Percentiles rank a stretch among this genome's conserved stretches.
These are phyloP conservation scores for Cyclotella baltica DNA, from an alignment of 108 stramenopile genomes.

Conservation along the genomic window DNA sequence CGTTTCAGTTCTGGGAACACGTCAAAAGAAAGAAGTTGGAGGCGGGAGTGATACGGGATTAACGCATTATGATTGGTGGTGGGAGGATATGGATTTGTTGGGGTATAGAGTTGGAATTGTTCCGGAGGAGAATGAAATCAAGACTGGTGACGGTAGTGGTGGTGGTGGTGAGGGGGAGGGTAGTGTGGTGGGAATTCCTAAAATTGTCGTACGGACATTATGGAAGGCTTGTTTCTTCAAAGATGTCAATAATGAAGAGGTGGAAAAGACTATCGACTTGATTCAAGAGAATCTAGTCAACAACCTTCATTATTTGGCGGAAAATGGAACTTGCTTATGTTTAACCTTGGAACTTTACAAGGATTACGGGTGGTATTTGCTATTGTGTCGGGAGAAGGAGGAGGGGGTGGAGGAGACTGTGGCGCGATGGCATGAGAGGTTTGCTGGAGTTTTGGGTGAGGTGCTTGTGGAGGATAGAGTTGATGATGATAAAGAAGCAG, in stretches of 20 bases:
- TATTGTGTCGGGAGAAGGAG: slow-evolving; percentile 9
- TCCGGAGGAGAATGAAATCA: no score
- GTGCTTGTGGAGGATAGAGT: slow-evolving; percentile 22
- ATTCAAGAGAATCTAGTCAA: slow-evolving; percentile 41
- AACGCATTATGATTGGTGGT: background rate
- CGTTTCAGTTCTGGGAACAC: slow-evolving; percentile 31
- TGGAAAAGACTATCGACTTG: slow-evolving; percentile 26
- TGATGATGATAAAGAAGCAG: slow-evolving; percentile 27
- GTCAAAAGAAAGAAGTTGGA: background rate
- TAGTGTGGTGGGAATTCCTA: slow-evolving; percentile 27
- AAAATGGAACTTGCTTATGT: slow-evolving; percentile 34
- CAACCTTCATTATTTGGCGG: slow-evolving; percentile 35
- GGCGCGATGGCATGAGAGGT: slow-evolving; percentile 37
- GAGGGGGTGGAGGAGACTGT: slow-evolving; percentile 16
- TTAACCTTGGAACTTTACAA: slow-evolving; percentile 34
- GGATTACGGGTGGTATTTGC: slow-evolving; percentile 43
- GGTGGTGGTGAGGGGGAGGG: background rate
- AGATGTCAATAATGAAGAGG: slow-evolving; percentile 13
- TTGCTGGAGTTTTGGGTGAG: slow-evolving; percentile 23
- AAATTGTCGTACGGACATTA: slow-evolving; percentile 29
- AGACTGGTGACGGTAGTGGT: no score
- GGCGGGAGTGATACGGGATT: background rate
- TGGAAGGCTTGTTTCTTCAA: slow-evolving; percentile 46
- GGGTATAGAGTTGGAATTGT: background rate
- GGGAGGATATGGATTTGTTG: background rate